A percentile compares a stretch with the other conserved stretches of the same genome.
Conservation (phyloP, 345 rosid species). For the Moricandia moricandioides region DNA sequence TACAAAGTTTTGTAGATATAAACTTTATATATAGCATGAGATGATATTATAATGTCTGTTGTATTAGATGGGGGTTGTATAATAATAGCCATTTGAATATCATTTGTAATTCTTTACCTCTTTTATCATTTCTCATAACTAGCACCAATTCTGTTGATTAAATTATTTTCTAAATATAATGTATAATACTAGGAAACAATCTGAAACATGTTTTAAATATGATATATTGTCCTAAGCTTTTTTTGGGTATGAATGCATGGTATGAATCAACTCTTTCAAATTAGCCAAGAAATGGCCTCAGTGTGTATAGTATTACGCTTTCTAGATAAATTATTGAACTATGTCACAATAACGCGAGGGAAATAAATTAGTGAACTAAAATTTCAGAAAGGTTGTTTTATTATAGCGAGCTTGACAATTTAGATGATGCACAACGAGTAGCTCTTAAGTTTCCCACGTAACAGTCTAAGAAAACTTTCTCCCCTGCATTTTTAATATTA, state of each 20-base stretch:
- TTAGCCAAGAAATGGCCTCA: too few relatives aligned
- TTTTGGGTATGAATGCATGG: too few relatives aligned
- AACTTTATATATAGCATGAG: background rate
- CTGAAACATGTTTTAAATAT: background rate
- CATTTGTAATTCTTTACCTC: background rate
- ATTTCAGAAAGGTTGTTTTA: background rate
- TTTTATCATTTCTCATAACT: background rate
- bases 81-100: background rate
- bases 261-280: too few relatives aligned
- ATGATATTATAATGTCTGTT: slow-evolving; percentile 1
- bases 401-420: background rate
- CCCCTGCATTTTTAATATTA: background rate
- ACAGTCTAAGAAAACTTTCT: background rate
- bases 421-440: slow-evolving; percentile 25
- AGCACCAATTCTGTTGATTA: background rate
- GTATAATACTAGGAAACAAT: background rate
- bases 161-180: background rate
- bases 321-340: background rate
- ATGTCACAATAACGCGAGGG: background rate
- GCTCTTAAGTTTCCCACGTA: slow-evolving; percentile 11
- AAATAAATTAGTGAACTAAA: background rate
- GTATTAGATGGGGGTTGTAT: slow-evolving; percentile 29
- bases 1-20: slow-evolving; percentile 32
- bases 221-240: background rate
- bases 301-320: background rate